Evolutionary conservation across 2,329 filamentous ascomycete species (phyloP), one percentile per base, ranked within the genome.

Genomic region (Xylaria arbuscula): DNA sequence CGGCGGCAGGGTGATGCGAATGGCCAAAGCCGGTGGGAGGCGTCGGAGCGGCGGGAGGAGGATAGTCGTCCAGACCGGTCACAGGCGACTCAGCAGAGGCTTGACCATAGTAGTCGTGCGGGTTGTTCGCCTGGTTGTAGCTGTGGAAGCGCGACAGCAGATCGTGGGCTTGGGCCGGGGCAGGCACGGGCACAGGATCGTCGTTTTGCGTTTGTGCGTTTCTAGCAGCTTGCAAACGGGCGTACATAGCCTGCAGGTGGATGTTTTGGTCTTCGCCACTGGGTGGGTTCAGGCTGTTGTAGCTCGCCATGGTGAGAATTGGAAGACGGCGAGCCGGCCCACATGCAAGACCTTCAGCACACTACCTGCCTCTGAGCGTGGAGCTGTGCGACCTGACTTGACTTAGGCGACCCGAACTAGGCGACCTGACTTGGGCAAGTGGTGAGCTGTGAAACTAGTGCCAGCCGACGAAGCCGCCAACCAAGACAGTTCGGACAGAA

Each of bases 21-120:
- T 80, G 77, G 28, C 76, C 74, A 64, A 83, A 83, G 57, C 76
- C 77, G 66, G 74, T 75, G 19, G 79, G 78, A 3, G 83, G 83
- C n/a, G 82, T 82, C n/a, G 83, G 83, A n/a, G 82, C 82, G 34
- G 82, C 82, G 32, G 82, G 82, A 60, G 81, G 80, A n/a, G 80
- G 75, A 61, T 81, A 81, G 55, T 77, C 76, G 69, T 78, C 76
- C 47, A 74, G 61, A 59, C 71, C 73, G 17, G 72, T 66, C 19
- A 73, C 70, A 73, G 77, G 76, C 47, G 77, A 78, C 36, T 78
- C 76, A 19, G 71, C 53, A 57, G 67, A 69, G 40, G 71, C 73
- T 61, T 74, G 74, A 60, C 74, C 72, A 64, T 78, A 78, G 69
- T 76, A 77, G 22, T 73, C 72, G 32, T 78, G 75, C n/a, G 72